Percentiles rank a stretch among this genome's conserved stretches.
phyloP scores from a whole-genome alignment of 164 flowering plant genomes.

The Nelumbo lutea region DNA sequence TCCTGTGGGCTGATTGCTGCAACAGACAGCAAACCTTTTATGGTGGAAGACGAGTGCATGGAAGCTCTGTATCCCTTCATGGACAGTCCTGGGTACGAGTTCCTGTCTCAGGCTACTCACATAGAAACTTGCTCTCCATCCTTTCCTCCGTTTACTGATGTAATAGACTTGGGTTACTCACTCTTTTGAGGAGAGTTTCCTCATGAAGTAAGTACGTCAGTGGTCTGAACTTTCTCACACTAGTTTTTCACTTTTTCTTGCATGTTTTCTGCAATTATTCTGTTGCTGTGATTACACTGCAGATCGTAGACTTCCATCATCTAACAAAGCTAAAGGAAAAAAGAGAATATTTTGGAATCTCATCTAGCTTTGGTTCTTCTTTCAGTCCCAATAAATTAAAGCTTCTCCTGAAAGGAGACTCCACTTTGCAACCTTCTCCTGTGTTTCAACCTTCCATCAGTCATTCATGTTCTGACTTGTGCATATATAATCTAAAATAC shows the following conservation, averaged over 20 bases:
- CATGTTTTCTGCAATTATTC: background rate
- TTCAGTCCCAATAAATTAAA: background rate
- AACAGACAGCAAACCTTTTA: constrained; percentile 26
- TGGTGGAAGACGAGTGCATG: constrained; percentile 50
- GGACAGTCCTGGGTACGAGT: constrained; percentile 21
- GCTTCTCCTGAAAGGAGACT: constrained; percentile 11
- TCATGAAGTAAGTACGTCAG: constrained; percentile 1
- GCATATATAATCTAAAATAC: background rate
- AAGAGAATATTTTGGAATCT: constrained; percentile 5
- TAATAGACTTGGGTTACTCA: constrained; percentile 36
- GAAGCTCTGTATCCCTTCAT: constrained; percentile 39
- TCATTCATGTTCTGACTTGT: background rate
- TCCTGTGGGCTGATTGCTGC: constrained; percentile 30
- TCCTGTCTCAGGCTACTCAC: constrained; percentile 24
- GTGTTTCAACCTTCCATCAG: background rate
- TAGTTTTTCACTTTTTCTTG: background rate
- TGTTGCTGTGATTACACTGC: constrained; percentile 13
- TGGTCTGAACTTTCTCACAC: background rate
- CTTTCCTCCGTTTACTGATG: constrained; percentile 29
- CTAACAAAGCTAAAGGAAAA: background rate
- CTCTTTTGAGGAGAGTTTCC: constrained; percentile 28
- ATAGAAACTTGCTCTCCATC: constrained; percentile 26
- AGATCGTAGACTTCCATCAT: background rate
- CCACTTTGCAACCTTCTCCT: constrained; percentile 6
- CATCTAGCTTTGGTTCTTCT: constrained; percentile 7